These are phyloP conservation scores for Cadophora luteo-olivacea DNA, from an alignment of 2,329 filamentous ascomycete genomes.

Conservation along the genomic window DNA sequence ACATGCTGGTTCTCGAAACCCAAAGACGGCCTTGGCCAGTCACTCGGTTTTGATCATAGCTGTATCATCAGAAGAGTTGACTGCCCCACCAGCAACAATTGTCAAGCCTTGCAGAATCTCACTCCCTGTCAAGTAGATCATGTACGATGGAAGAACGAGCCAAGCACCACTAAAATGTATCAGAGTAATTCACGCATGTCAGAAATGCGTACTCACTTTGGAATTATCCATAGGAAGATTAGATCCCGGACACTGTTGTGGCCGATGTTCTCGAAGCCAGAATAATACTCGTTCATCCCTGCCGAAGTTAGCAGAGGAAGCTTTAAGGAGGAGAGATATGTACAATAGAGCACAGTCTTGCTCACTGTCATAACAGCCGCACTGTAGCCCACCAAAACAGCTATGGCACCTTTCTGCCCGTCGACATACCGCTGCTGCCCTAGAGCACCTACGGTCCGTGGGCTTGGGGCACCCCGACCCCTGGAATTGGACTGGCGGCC, in stretches of 20 bases:
- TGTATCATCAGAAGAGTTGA: slow-evolving; percentile 34
- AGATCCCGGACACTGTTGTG: slow-evolving; percentile 63
- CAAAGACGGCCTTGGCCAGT: background rate
- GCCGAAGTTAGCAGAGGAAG: slow-evolving; percentile 19
- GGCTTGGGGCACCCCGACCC: slow-evolving; percentile 40
- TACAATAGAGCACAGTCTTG: slow-evolving; percentile 73
- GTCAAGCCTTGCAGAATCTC: slow-evolving; percentile 68
- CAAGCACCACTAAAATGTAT: slow-evolving; percentile 60
- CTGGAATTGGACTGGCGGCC: slow-evolving; percentile 45
- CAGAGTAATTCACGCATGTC: slow-evolving; percentile 24
- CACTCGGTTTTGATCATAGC: slow-evolving; percentile 36
- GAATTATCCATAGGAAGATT: slow-evolving; percentile 66
- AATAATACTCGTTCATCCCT: slow-evolving; percentile 67
- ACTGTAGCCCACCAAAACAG: slow-evolving; percentile 63
- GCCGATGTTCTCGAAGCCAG: slow-evolving; percentile 64
- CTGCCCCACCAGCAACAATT: slow-evolving; percentile 46
- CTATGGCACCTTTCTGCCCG: slow-evolving; percentile 58
- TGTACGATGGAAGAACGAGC: slow-evolving; percentile 68
- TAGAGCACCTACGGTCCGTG: slow-evolving; percentile 50
- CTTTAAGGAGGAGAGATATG: slow-evolving; percentile 41
- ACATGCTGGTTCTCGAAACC: too few species aligned
- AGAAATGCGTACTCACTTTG: slow-evolving; percentile 61
- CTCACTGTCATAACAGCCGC: slow-evolving; percentile 68
- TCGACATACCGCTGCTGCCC: slow-evolving; percentile 56
- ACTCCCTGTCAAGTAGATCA: slow-evolving; percentile 62